Base-by-base conservation (phyloP, 495 filamentous ascomycete genomes). In the Neurospora africana region DNA sequence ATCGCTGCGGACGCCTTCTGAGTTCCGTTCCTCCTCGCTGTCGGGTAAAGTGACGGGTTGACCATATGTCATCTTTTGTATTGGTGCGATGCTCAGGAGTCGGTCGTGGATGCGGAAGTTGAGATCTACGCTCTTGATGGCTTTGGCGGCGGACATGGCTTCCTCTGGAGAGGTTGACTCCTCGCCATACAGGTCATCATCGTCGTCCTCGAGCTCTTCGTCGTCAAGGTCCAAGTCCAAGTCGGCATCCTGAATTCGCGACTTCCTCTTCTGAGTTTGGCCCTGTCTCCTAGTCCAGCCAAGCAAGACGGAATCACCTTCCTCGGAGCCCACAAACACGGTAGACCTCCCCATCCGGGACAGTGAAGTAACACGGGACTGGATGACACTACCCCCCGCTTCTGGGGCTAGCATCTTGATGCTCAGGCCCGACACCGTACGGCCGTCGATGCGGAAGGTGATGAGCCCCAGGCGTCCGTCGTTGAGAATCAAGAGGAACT, bases 381-480 rank as follows among this genome's bases (percentile, higher is more conserved):
- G 85, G 72, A 96, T 80, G 15, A 92, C 72, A 67, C 80, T 74
- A 3, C 89, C 90, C 27, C 91, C 91, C 1, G 86, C 77, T 47
- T 91, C 87, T 61, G 81, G 74, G 19, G 85, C 79, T 40, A 97
- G 80, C 19, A 87, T 80, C 68, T 87, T 88, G 67, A 99, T 79
- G 6, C 86, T 87, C 38, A 98, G 84, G 7, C 94, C 93, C 43
- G 94, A 97, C 33, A 99, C 93, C 10, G 93, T 95, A 61, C 95
- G 87, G n/a, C 95, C 95, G 79, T 97, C 94, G 68, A 97, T 87
- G 72, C 88, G 90, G 82, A 99, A 97, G 41, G 86, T 91, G 27
- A 98, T 81, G 36, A 94, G 85, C 17, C 88, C 88, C 65, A 96
- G 85, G 40, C 89, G 86, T 1, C 95, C 96, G 70, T 89, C 90